Base-by-base conservation (phyloP, 78 protist genomes). In the Creolimax fragrantissima region DNA sequence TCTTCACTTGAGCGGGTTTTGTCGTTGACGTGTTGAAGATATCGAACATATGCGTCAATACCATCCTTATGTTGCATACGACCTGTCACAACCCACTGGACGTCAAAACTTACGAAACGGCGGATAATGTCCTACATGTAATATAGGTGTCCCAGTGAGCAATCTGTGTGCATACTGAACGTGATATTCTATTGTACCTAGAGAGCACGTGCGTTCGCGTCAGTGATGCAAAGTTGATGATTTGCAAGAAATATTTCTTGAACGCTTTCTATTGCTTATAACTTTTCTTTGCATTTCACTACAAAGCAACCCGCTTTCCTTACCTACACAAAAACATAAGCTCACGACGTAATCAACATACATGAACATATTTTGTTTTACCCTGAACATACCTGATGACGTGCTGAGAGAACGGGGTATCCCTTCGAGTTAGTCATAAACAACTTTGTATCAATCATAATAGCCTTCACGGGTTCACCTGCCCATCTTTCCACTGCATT, bases 401-500 rank as follows among this genome's bases (percentile, higher is more conserved):
- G 44, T 84, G 89, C 92, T 3, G 93, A 42, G 45, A 97, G 92
- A 11, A 95, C 91, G 42, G 98, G 99, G 84, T 32, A 95, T 39
- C 97, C 98, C 2, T 42, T 37, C 3, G 5, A 2, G 66, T 97
- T 96, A 35, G 95, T 91, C 44, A 93, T 4, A 42, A 96, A 97
- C 17, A 94, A 36, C 3, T 42, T 3, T 35, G 96, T 93, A n/a
- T 97, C 98, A 2, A 96, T 3, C 36, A 96, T 24, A 6, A 96
- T 67, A 5, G 92, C 91, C 91, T 86, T 92, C 11, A 97, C 85
- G 2, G 97, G 97, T 93, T 96, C 97, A 43, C 67, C 90, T 35
- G 3, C 35, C 96, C 96, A 94, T 42, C 91, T 90, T 5, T 41
- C 81, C 67, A 92, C 35, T 42, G 24, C 86, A 35, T 74, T 74